These are phyloP conservation scores for Maudiozyma bulderi DNA, from an alignment of 805 yeast species.

Conservation along the genomic window DNA sequence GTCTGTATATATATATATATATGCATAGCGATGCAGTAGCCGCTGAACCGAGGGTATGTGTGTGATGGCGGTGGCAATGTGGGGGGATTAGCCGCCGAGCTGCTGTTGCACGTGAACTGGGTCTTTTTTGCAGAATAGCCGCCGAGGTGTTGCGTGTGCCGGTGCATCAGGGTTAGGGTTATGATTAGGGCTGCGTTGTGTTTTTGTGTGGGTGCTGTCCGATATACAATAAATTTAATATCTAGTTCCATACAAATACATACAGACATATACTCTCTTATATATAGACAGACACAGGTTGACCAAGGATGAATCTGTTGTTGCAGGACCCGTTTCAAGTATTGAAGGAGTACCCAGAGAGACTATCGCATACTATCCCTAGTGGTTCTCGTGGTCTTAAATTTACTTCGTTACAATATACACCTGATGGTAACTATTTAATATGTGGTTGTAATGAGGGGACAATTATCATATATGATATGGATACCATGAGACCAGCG, in stretches of 20 bases:
- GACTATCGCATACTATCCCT: constrained; percentile 53
- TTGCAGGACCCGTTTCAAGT: constrained; percentile 86
- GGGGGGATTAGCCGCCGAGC: no score
- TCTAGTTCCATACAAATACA: no score
- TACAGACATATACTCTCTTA: neutral
- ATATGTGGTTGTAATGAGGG: constrained; percentile 78
- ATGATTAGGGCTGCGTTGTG: neutral
- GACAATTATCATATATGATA: constrained; percentile 60
- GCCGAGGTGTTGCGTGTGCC: neutral
- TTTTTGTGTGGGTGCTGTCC: neutral
- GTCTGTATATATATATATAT: neutral
- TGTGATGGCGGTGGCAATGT: no score
- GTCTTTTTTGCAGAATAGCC: neutral
- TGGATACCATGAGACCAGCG: constrained; percentile 42
- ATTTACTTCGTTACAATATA: constrained; percentile 60
- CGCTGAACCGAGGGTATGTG: no score
- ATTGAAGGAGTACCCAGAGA: constrained; percentile 85
- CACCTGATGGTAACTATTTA: constrained; percentile 69
- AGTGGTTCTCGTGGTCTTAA: constrained; percentile 41
- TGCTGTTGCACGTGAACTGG: no score
- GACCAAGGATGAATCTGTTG: constrained; percentile 43
- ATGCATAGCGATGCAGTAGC: neutral
- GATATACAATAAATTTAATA: no score
- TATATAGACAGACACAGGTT: neutral
- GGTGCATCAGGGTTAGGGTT: neutral